Conservation (phyloP, 441 rosid species). For the Mallotus repandus region DNA sequence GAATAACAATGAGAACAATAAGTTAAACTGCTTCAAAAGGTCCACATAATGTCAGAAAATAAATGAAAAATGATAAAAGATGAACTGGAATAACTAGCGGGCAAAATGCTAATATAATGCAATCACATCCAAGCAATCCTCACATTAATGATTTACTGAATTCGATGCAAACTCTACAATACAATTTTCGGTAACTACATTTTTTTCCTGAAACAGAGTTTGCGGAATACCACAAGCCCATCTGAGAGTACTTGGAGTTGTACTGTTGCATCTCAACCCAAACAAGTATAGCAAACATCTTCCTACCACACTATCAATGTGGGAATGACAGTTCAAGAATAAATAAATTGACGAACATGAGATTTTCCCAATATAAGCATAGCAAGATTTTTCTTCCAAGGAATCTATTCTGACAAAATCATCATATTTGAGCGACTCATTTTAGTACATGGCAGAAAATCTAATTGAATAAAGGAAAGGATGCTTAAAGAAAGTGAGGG, state of each 20-base stretch:
- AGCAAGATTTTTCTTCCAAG: background rate
- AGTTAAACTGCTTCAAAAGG: slow-evolving; percentile 13
- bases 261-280: background rate
- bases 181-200: background rate
- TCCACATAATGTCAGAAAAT: slow-evolving; percentile 7
- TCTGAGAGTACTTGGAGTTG: background rate
- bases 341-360: background rate
- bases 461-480: background rate
- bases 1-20: background rate
- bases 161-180: background rate
- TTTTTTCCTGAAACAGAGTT: background rate
- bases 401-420: background rate
- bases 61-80: background rate
- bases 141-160: background rate
- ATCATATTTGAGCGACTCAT: background rate
- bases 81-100: slow-evolving; percentile 3
- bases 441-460: background rate
- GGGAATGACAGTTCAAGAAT: background rate
- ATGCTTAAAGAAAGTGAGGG: background rate
- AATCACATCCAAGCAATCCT: background rate
- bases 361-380: background rate
- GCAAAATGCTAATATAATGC: background rate
- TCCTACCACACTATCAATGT: background rate
- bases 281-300: slow-evolving; percentile 3
- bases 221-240: background rate